Conservation (phyloP, 140 eudicot genomes). For the Cichorium intybus region DNA sequence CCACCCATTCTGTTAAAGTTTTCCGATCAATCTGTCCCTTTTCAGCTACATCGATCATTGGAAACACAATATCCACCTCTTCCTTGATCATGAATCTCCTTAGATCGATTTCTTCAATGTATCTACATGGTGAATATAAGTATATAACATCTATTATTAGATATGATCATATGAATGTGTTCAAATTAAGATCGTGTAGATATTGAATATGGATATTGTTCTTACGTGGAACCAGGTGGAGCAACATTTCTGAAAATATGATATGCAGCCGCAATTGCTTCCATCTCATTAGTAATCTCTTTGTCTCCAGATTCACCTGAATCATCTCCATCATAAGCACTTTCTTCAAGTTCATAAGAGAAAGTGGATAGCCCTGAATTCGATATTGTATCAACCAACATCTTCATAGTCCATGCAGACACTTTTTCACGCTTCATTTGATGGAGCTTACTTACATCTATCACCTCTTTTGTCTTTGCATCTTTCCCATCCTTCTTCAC, state of each 20-base stretch:
- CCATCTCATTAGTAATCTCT: constrained; percentile 66
- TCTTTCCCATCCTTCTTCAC: not conserved
- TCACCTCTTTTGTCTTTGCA: not conserved
- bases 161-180: not conserved
- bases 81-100: constrained; percentile 77
- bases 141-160: constrained; percentile 9
- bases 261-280: constrained; percentile 71
- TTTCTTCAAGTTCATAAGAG: constrained; percentile 43
- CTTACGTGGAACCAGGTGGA: constrained; percentile 43
- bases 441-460: constrained; percentile 39
- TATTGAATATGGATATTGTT: not conserved
- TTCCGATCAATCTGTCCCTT: constrained; percentile 56
- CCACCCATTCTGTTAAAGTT: constrained; percentile 85
- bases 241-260: constrained; percentile 55
- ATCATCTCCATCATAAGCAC: not conserved
- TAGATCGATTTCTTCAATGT: constrained; percentile 68
- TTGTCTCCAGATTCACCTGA: constrained; percentile 35
- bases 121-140: constrained; percentile 29
- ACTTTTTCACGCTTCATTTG: constrained; percentile 63
- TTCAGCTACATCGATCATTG: constrained; percentile 64
- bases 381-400: constrained; percentile 44
- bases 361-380: constrained; percentile 56
- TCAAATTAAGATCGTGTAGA: not conserved
- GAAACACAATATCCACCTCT: constrained; percentile 75
- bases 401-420: constrained; percentile 65